Base-by-base conservation (phyloP, 1,284 basidiomycete species). In the Prillingera fragicola region DNA sequence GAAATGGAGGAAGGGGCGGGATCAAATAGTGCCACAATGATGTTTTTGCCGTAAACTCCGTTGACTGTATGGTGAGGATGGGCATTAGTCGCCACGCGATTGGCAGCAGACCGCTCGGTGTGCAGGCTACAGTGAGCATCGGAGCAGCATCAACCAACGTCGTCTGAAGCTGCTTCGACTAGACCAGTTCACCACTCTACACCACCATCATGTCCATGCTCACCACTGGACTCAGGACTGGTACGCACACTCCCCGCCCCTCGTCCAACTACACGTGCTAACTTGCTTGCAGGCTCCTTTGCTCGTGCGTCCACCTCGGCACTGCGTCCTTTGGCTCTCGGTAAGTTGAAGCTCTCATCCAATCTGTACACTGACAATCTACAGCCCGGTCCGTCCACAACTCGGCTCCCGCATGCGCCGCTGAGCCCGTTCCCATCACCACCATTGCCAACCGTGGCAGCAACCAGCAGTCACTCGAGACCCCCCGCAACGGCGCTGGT, bases 401-500 rank as follows among this genome's bases (percentile, higher is more conserved):
- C 18, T 35, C 54, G 53, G 54, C 36, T 50, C 61, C 43, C 57
- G 62, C 46, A 55, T 50, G n/a, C 48, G 25, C 61, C 60, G 24
- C 63, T 62, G 17, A 65, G 59, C 33, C 61, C 69, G 24, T 67
- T 60, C 26, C 70, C 68, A 55, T 70, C 39, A 73, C 70, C 27
- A 50, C 60, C 10, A 53, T 75, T 47, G 89, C 89, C 12, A 80
- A 84, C 63, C 77, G 76, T 43, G 84, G 81, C 41, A 87, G 85
- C 35, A 87, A 88, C 65, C 88, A 92, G 67, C 75, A 81, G 48
- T 85, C 83, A 64, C 76, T 97, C 54, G 85, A 92, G 75, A 84
- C 82, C 17, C 92, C 92, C 15, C 78, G 80, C 65, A 96, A 94
- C 72, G 85, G 81, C 69, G 88, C 85, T 62, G 89, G 89, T 88